A percentile compares a stretch with the other conserved stretches of the same genome.
Conservation (phyloP, 495 filamentous ascomycete genomes). For the Xylaria flabelliformis region DNA sequence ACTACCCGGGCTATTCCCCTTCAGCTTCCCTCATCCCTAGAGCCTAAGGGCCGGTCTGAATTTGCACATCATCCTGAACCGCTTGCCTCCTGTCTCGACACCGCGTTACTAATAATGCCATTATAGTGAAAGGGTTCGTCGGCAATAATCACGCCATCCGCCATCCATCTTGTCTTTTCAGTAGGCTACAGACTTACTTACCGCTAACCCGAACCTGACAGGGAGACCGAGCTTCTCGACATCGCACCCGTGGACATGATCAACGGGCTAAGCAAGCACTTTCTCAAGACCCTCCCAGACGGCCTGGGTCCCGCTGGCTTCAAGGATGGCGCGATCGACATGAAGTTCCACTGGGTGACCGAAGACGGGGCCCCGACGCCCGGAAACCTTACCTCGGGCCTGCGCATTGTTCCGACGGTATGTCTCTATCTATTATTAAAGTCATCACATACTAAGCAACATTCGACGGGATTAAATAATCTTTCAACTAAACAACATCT, state of each 20-base stretch:
- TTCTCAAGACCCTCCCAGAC: constrained; percentile 22
- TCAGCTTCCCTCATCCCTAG: background rate
- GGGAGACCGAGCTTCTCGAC: constrained; percentile 32
- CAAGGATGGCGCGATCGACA: constrained; percentile 27
- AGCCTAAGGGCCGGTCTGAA: background rate
- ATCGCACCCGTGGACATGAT: constrained; percentile 33
- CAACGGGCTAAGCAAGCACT: constrained; percentile 25
- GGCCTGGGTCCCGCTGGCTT: constrained; percentile 20
- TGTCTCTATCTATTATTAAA: background rate
- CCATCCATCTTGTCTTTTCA: too few species aligned
- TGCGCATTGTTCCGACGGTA: constrained; percentile 4
- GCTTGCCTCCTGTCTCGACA: background rate
- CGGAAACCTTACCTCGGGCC: background rate
- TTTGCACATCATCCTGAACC: background rate
- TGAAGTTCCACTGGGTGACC: constrained; percentile 33
- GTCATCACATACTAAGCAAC: too few species aligned
- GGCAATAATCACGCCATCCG: too few species aligned
- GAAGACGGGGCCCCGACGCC: constrained; percentile 22
- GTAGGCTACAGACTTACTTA: background rate
- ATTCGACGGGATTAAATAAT: too few species aligned
- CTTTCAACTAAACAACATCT: too few species aligned
- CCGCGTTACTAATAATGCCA: background rate
- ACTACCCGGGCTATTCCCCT: background rate
- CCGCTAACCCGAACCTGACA: background rate
- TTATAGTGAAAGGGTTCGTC: constrained; percentile 11